Percentiles rank a stretch among this genome's conserved stretches.
Evolutionary conservation across 495 filamentous ascomycete species (phyloP).

Genomic region (Podospora pseudoanserina): DNA sequence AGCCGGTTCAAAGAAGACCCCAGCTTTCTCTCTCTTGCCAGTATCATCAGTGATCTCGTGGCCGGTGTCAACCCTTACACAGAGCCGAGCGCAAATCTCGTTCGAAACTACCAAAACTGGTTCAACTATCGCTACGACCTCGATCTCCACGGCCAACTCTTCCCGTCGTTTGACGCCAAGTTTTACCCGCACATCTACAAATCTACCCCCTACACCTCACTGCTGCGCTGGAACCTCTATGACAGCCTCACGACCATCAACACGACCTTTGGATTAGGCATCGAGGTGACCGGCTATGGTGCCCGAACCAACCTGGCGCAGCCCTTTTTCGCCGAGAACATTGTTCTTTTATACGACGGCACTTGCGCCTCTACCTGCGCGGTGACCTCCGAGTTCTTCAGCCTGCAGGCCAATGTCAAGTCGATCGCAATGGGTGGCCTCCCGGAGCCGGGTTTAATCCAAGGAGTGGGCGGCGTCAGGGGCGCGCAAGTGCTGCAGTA

Average conservation of each 20-base stretch:
- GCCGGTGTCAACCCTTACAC: slow-evolving; percentile 33
- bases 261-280: slow-evolving; percentile 28
- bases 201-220: slow-evolving; percentile 34
- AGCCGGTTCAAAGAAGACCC: slow-evolving; percentile 28
- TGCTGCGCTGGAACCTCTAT: slow-evolving; percentile 41
- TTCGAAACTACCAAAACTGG: slow-evolving; percentile 30
- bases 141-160: slow-evolving; percentile 32
- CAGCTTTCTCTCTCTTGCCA: slow-evolving; percentile 32
- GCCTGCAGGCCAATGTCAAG: slow-evolving; percentile 50
- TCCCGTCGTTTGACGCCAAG: slow-evolving; percentile 38
- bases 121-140: slow-evolving; percentile 42
- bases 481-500: slow-evolving; percentile 36
- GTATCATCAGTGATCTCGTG: slow-evolving; percentile 31
- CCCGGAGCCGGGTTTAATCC: slow-evolving; percentile 47
- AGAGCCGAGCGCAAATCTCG: slow-evolving; percentile 17
- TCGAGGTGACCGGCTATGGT: slow-evolving; percentile 44
- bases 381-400: slow-evolving; percentile 55
- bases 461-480: slow-evolving; percentile 59
- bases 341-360: slow-evolving; percentile 44
- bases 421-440: slow-evolving; percentile 57
- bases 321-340: slow-evolving; percentile 34
- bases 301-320: slow-evolving; percentile 39
- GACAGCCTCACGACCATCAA: slow-evolving; percentile 40
- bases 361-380: slow-evolving; percentile 60
- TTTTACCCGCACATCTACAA: slow-evolving; percentile 32